These are phyloP conservation scores for Penicillium pulvis DNA, from an alignment of 495 filamentous ascomycete genomes.

Conservation along the genomic window DNA sequence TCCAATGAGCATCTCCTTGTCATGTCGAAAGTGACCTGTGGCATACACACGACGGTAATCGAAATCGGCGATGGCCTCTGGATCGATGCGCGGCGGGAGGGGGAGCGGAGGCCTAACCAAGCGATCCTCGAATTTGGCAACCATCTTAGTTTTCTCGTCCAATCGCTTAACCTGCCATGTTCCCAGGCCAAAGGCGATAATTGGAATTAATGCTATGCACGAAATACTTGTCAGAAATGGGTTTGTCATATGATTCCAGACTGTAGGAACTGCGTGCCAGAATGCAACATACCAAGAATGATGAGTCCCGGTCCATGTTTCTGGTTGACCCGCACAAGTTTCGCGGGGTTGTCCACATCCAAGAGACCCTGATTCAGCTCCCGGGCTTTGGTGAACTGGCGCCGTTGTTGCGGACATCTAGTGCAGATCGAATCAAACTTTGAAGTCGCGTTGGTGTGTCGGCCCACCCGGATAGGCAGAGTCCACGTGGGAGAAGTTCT, in stretches of 20 bases:
- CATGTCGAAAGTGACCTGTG: constrained; percentile 76
- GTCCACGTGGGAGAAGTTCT: constrained; percentile 27
- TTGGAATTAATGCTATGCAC: constrained; percentile 78
- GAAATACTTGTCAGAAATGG: constrained; percentile 1
- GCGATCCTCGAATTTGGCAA: constrained; percentile 88
- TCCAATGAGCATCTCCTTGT: constrained; percentile 93
- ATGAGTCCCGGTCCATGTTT: constrained; percentile 82
- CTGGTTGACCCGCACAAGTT: constrained; percentile 69
- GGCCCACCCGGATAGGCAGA: constrained; percentile 23
- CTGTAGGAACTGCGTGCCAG: neutral
- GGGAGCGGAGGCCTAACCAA: constrained; percentile 85
- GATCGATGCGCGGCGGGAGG: constrained; percentile 79
- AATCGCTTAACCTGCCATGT: constrained; percentile 96
- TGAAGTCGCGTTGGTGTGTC: constrained; percentile 20
- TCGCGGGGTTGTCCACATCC: constrained; percentile 81
- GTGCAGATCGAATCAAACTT: constrained; percentile 40
- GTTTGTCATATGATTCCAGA: neutral
- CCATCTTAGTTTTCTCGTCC: constrained; percentile 87
- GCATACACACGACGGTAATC: constrained; percentile 86
- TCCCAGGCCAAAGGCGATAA: constrained; percentile 87
- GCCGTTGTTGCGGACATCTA: constrained; percentile 42
- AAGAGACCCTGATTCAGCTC: constrained; percentile 47
- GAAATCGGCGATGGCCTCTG: constrained; percentile 77
- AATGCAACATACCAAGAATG: constrained; percentile 61
- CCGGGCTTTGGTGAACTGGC: constrained; percentile 29